phyloP scores from a whole-genome alignment of 495 filamentous ascomycete species.

The Aspergillus ostianus region DNA sequence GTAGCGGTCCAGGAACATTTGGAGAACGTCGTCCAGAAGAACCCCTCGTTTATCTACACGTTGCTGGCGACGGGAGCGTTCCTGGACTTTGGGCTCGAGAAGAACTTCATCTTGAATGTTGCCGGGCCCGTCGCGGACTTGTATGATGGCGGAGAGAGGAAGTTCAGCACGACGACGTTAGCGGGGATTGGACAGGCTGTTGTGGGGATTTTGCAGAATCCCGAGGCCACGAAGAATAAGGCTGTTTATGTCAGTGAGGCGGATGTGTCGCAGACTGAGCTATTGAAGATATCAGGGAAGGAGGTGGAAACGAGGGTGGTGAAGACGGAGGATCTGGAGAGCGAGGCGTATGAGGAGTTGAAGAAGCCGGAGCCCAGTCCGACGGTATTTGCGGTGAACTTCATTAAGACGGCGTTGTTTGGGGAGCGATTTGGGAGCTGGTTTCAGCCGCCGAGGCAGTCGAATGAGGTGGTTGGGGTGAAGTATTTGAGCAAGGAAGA shows the following conservation, averaged over 20 bases:
- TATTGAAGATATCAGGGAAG: not conserved
- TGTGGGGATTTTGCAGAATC: constrained; percentile 1
- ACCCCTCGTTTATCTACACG: not conserved
- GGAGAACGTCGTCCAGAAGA: not conserved
- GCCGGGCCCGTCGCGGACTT: constrained; percentile 1
- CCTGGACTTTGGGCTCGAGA: not conserved
- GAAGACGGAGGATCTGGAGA: not conserved
- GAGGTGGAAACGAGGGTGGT: not conserved
- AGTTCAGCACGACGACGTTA: constrained; percentile 14
- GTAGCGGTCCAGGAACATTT: not conserved
- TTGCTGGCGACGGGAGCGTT: not conserved
- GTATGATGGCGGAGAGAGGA: constrained; percentile 14
- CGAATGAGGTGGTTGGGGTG: not conserved
- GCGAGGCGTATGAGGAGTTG: not conserved
- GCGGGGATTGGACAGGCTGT: constrained; percentile 9
- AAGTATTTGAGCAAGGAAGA: not conserved
- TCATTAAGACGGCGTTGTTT: not conserved
- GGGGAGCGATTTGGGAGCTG: not conserved
- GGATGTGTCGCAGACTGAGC: not conserved
- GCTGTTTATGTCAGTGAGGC: not conserved
- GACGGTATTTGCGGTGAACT: not conserved
- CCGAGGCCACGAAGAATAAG: not conserved
- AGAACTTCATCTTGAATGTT: constrained; percentile 9
- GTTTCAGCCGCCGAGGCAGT: not conserved
- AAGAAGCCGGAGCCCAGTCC: not conserved